Conservation (phyloP, 2,329 filamentous ascomycete species). For the Nothomitra cinnamomea region DNA sequence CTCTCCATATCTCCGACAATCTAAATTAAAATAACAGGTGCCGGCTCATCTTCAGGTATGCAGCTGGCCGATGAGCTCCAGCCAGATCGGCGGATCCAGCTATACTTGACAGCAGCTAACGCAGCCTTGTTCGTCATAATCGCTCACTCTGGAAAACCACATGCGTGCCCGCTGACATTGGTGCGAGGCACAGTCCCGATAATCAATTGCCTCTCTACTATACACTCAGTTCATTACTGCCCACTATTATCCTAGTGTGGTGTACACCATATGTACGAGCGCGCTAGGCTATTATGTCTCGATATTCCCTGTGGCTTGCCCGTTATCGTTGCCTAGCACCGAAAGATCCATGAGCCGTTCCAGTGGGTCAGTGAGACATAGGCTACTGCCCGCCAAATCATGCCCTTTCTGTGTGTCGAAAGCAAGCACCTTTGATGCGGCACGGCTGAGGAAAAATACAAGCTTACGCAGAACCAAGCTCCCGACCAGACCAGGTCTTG, state of each 20-base stretch:
- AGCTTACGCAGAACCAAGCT: neutral
- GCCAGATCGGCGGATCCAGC: conserved; percentile 1
- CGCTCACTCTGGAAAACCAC: neutral
- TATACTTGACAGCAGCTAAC: neutral
- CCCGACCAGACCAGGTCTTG: no score
- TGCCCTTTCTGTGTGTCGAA: neutral
- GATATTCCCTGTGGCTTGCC: conserved; percentile 1
- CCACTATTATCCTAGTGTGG: no score
- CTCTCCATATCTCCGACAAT: no score
- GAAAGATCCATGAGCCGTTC: conserved; percentile 1
- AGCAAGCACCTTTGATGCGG: neutral
- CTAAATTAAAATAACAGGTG: conserved; percentile 3
- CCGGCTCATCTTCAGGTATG: neutral
- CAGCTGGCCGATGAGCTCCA: conserved; percentile 1
- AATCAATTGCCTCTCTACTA: no score
- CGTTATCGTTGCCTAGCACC: conserved; percentile 4
- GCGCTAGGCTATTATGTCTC: neutral
- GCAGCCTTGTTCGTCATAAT: no score
- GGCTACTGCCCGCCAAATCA: conserved; percentile 2
- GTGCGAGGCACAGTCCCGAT: no score
- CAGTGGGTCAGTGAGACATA: conserved; percentile 3
- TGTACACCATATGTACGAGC: neutral
- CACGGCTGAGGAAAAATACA: neutral
- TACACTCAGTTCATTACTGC: no score
- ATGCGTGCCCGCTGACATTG: no score